phyloP scores from a whole-genome alignment of 225 moss, liverwort and hornwort species.

The Thuidium tamariscinum region DNA sequence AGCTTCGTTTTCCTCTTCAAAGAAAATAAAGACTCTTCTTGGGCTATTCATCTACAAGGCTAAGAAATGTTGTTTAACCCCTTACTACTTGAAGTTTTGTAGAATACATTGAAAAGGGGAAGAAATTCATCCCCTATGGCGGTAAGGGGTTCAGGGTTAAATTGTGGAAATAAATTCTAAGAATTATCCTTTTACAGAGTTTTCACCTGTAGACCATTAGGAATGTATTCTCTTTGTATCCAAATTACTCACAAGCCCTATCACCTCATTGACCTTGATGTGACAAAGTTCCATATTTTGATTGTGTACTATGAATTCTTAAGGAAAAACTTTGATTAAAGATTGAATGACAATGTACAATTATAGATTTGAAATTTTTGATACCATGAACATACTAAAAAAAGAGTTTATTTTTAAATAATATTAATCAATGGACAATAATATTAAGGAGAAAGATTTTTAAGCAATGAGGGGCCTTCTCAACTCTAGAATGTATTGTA shows the following conservation, averaged over 20 bases:
- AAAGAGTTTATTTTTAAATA: no score
- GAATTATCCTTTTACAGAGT: not conserved
- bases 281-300: not conserved
- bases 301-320: not conserved
- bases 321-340: not conserved
- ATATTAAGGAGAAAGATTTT: no score
- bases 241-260: not conserved
- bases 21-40: not conserved
- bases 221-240: not conserved
- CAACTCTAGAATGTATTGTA: no score
- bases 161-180: rapidly evolving
- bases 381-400: no score
- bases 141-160: no score
- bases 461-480: no score
- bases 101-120: no score
- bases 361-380: not conserved
- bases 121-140: no score
- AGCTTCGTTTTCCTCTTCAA: not conserved
- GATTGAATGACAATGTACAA: rapidly evolving
- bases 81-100: no score
- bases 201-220: not conserved
- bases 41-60: rapidly evolving
- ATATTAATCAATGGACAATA: no score
- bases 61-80: no score
- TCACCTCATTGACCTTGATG: not conserved